A percentile compares a stretch with the other conserved stretches of the same genome.
phyloP scores from a whole-genome alignment of 805 yeast genomes.

The Yarrowia divulgata region DNA sequence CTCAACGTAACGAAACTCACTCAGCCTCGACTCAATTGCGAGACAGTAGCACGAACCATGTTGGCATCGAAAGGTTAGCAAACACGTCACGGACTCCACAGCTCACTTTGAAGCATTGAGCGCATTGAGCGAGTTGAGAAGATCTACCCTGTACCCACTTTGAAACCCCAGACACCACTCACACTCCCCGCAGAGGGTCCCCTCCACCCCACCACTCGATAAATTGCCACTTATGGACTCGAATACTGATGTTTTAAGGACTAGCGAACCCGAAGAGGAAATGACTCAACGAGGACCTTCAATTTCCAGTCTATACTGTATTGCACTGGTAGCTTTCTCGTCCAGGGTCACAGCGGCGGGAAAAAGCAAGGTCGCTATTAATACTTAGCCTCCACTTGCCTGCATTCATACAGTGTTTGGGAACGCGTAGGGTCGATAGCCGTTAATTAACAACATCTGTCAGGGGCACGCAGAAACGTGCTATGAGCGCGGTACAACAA shows the following conservation, averaged over 20 bases:
- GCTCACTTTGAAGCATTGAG: neutral
- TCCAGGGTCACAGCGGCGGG: conserved; percentile 4
- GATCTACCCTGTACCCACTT: neutral
- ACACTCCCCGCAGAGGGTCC: too few relatives aligned
- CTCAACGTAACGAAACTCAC: neutral
- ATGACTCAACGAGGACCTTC: neutral
- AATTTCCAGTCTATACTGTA: neutral
- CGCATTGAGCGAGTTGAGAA: neutral
- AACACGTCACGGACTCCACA: neutral
- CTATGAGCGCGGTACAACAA: too few relatives aligned
- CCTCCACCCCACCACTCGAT: neutral
- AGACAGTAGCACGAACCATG: neutral
- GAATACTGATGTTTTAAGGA: too few relatives aligned
- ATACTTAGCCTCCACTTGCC: conserved; percentile 16
- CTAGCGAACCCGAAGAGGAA: conserved; percentile 1
- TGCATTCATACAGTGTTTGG: neutral
- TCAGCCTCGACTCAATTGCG: neutral
- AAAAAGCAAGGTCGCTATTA: conserved; percentile 6
- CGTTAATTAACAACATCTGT: conserved; percentile 5
- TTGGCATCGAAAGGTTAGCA: neutral
- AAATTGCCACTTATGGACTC: neutral
- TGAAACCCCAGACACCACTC: neutral
- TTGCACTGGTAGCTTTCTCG: too few relatives aligned
- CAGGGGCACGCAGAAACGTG: conserved; percentile 18
- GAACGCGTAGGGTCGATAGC: neutral